Evolutionary conservation across 257 asterid species (phyloP).

Genomic region (Mitragyna speciosa): DNA sequence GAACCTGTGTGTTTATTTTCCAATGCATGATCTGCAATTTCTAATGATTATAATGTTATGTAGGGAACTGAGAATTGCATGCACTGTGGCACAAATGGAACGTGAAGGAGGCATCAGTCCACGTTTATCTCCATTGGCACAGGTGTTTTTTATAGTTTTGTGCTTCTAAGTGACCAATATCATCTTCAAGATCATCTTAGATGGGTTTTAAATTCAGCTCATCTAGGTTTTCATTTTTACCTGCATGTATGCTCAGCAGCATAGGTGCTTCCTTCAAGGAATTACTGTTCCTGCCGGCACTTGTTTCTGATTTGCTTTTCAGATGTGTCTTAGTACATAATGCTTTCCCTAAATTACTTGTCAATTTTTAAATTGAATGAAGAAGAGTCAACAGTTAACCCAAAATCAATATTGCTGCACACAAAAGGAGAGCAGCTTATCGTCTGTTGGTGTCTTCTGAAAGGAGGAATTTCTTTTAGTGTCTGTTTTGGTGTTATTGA

Average conservation of each 20-base stretch:
- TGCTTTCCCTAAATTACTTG: background rate
- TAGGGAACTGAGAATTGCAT: conserved; percentile 92
- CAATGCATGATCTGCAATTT: background rate
- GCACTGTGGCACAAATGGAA: conserved; percentile 96
- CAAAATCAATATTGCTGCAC: background rate
- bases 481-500: background rate
- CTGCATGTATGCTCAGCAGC: background rate
- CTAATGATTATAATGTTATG: conserved; percentile 16
- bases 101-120: conserved; percentile 99
- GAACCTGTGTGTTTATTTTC: conserved; percentile 2
- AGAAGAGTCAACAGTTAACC: background rate
- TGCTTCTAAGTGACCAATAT: background rate
- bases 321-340: background rate
- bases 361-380: background rate
- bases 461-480: background rate
- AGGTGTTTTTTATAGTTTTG: conserved; percentile 43
- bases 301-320: background rate
- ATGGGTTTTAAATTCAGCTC: background rate
- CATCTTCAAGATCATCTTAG: background rate
- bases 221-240: background rate
- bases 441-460: background rate
- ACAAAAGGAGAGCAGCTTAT: background rate
- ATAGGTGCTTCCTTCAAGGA: background rate
- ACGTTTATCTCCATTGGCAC: conserved; percentile 91
- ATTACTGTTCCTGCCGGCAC: background rate